phyloP scores from a whole-genome alignment of 257 asterid species.

The Avicennia marina region DNA sequence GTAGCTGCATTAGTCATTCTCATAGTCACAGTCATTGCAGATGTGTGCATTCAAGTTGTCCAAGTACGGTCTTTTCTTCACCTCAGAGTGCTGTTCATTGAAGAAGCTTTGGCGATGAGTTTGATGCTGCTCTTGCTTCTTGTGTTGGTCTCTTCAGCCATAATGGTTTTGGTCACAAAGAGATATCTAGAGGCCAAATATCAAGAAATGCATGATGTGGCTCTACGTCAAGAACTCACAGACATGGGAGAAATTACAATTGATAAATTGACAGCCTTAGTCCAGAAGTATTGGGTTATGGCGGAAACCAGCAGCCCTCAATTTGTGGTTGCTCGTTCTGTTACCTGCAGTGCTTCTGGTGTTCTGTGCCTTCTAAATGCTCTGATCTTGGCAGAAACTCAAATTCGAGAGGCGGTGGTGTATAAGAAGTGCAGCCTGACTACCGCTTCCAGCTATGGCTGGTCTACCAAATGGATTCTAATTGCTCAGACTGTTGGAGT shows the following conservation, averaged over 20 bases:
- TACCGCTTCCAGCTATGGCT: background rate
- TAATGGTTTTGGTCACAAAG: background rate
- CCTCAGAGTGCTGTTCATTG: background rate
- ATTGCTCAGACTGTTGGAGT: slow-evolving; percentile 22
- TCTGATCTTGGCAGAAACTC: background rate
- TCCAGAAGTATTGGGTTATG: slow-evolving; percentile 21
- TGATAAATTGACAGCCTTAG: background rate
- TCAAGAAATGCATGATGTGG: background rate
- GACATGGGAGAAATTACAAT: background rate
- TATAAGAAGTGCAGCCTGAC: background rate
- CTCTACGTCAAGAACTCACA: background rate
- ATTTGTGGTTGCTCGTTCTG: slow-evolving; percentile 25
- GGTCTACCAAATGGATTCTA: slow-evolving; percentile 29
- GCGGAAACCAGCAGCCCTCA: slow-evolving; percentile 24
- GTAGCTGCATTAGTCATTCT: background rate
- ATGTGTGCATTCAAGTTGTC: background rate
- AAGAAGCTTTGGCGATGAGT: background rate
- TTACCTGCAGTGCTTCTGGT: background rate
- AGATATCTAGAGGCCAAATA: slow-evolving; percentile 1
- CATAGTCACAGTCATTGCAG: background rate
- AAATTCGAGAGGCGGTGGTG: background rate
- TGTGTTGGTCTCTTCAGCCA: background rate
- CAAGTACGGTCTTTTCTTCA: background rate
- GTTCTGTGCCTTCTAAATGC: background rate
- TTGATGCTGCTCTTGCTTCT: slow-evolving; percentile 2